Evolutionary conservation across 768 basidiomycete genomes (phyloP).

Genomic region (Scleroderma bovista): DNA sequence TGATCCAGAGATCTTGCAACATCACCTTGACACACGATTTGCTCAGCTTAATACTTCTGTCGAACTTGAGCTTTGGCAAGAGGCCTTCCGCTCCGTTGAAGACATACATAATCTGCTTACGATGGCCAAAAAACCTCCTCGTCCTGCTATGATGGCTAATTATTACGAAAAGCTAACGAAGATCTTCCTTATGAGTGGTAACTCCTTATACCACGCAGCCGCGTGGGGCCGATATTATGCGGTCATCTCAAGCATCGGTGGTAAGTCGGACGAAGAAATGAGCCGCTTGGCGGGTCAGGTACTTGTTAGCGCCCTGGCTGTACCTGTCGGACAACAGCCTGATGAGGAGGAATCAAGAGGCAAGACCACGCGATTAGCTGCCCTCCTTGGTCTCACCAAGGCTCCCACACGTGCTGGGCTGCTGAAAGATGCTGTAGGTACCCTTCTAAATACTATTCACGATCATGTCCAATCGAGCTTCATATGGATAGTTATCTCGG

Average conservation of each 20-base stretch:
- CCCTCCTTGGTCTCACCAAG: constrained; percentile 76
- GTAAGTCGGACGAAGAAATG: constrained; percentile 72
- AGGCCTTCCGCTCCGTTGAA: constrained; percentile 96
- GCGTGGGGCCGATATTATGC: constrained; percentile 88
- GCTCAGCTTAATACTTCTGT: constrained; percentile 95
- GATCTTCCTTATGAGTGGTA: constrained; percentile 94
- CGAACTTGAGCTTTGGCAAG: constrained; percentile 98
- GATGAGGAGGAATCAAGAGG: constrained; percentile 52
- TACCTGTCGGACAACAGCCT: constrained; percentile 70
- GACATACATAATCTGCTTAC: constrained; percentile 95
- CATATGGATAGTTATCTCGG: constrained; percentile 55
- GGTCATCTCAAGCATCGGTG: constrained; percentile 65
- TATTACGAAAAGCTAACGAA: constrained; percentile 98
- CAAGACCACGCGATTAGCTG: constrained; percentile 72
- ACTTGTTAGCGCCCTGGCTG: constrained; percentile 86
- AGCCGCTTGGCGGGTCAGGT: constrained; percentile 84
- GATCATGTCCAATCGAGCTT: not conserved
- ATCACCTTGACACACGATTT: constrained; percentile 95
- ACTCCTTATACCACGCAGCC: constrained; percentile 92
- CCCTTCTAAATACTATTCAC: not conserved
- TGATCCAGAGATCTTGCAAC: constrained; percentile 90
- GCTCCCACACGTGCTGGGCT: constrained; percentile 85
- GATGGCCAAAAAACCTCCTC: constrained; percentile 88
- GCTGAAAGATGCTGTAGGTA: constrained; percentile 78
- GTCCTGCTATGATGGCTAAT: constrained; percentile 96